phyloP scores from a whole-genome alignment of 2,329 filamentous ascomycete genomes.

The Fusarium nurragi region DNA sequence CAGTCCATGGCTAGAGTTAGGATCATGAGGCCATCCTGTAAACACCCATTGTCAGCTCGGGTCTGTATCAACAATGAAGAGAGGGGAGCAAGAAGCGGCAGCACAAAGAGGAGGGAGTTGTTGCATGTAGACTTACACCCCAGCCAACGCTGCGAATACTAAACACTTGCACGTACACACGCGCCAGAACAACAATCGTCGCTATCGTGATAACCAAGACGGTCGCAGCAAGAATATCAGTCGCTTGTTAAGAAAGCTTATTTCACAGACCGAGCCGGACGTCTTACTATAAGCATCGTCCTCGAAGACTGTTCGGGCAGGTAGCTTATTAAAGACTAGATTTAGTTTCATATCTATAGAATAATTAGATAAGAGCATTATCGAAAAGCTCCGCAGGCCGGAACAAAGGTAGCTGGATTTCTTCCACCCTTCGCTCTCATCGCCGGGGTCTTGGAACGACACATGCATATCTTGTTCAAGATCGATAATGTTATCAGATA shows the following conservation, averaged over 20 bases:
- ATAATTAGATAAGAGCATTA: neutral
- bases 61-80: neutral
- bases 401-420: neutral
- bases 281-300: neutral
- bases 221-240: conserved; percentile 53
- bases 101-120: neutral
- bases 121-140: conserved; percentile 51
- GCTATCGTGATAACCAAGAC: conserved; percentile 51
- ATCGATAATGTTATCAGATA: neutral
- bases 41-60: neutral
- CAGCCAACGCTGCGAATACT: conserved; percentile 59
- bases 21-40: conserved; percentile 47
- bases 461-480: neutral
- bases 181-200: conserved; percentile 51
- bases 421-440: neutral
- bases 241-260: conserved; percentile 13
- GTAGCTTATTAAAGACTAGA: neutral
- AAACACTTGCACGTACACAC: conserved; percentile 56
- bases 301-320: neutral
- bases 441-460: neutral
- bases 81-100: neutral
- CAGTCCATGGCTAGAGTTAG: conserved; percentile 47
- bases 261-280: neutral
- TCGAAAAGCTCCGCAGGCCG: neutral
- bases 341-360: too few species aligned